phyloP scores from a whole-genome alignment of 2,329 filamentous ascomycete species.

The Aureobasidium lini region DNA sequence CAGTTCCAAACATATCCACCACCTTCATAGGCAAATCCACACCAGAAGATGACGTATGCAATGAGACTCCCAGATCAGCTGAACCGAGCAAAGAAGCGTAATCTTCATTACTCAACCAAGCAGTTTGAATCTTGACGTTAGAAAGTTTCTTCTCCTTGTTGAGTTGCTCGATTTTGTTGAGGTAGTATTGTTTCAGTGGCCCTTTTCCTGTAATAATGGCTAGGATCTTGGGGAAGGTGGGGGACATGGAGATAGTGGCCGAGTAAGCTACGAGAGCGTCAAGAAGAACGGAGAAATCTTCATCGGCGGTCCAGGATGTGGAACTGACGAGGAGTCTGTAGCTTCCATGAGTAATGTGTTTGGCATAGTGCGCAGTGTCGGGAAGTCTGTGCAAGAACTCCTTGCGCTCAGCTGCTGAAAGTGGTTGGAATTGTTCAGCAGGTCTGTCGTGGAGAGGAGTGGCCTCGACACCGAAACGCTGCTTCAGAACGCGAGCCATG shows the following conservation, averaged over 20 bases:
- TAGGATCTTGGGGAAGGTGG: conserved; percentile 56
- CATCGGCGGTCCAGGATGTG: conserved; percentile 95
- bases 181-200: conserved; percentile 70
- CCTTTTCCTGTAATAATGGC: conserved; percentile 94
- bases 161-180: conserved; percentile 56
- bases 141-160: conserved; percentile 55
- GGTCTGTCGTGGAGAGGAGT: conserved; percentile 80
- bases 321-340: conserved; percentile 76
- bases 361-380: conserved; percentile 54
- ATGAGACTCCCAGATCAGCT: conserved; percentile 80
- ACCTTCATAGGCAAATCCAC: conserved; percentile 99
- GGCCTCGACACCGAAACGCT: conserved; percentile 56
- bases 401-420: conserved; percentile 43
- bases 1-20: conserved; percentile 96
- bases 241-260: conserved; percentile 34
- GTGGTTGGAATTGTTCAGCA: conserved; percentile 70
- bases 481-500: conserved; percentile 68
- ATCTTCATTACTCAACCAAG: conserved; percentile 76
- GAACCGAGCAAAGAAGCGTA: conserved; percentile 79
- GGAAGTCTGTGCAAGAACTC: conserved; percentile 59
- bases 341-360: conserved; percentile 34
- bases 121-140: conserved; percentile 66
- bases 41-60: conserved; percentile 89
- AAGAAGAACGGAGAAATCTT: conserved; percentile 85
- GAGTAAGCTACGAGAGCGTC: conserved; percentile 74